Evolutionary conservation across 2,329 filamentous ascomycete genomes (phyloP), one percentile per base, ranked within the genome.

Genomic region (Rhexocercosporidium sp.): DNA sequence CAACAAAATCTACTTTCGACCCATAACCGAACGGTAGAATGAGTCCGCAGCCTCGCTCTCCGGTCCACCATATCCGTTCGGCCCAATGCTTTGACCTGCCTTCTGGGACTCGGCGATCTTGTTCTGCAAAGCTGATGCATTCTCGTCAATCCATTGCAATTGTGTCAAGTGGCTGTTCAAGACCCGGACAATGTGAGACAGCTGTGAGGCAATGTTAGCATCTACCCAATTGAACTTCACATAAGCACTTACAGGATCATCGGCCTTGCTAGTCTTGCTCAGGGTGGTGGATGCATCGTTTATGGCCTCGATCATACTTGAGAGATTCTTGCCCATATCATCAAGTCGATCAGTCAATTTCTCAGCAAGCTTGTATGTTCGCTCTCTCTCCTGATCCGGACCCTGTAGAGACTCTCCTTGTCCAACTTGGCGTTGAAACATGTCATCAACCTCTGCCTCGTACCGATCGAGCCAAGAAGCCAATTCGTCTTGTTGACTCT

Each of bases 261-360:
- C 92, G 31, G 92, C 88, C 80, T 96, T 96, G 80, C 87, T 91
- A 66, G 92, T 93, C 85, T 96, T 97, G 85, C 89, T 95, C 72
- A 99, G 82, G 27, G 90, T 93, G 64, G 92, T 87, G n/a, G 93
- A 96, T 69, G 96, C 95, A 73, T 90, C 89, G 78, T 99, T 99
- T 78, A 99, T 97, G 80, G 98, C 96, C 77, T 97, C 94, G 74
- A 99, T 97, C 94, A 99, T 98, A 81, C 93, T 95, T 57, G 89
- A 90, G 70, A 99, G 84, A 77, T 97, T 94, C 77, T 93, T 92
- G 76, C 93, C 94, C 88, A 98, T 96, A 74, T 97, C 94, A 66
- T 97, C 94, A 71, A 99, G 84, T 71, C 93, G 89, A 77, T 97
- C 93, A 12, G 93, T 93, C 71, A 97, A 86, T 79, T 93, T 96